phyloP scores from a whole-genome alignment of 495 filamentous ascomycete species.

The Neurospora pannonica region DNA sequence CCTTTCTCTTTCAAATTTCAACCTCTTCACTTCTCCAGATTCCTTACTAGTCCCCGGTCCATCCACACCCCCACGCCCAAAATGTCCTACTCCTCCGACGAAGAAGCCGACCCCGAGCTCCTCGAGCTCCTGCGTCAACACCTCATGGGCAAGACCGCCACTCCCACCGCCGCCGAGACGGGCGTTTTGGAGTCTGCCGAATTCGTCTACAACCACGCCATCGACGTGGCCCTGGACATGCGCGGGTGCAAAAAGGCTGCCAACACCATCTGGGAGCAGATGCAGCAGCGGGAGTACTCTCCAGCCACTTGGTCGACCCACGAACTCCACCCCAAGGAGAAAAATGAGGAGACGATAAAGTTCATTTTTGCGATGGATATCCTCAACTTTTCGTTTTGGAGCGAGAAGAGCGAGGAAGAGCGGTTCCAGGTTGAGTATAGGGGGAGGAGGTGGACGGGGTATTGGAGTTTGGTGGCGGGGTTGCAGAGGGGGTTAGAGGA shows the following conservation, averaged over 20 bases:
- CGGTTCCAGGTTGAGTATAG: slow-evolving; percentile 74
- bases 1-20: background rate
- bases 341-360: slow-evolving; percentile 66
- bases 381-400: slow-evolving; percentile 93
- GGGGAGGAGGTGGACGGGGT: slow-evolving; percentile 79
- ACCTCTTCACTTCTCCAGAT: no score
- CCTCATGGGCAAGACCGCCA: slow-evolving; percentile 45
- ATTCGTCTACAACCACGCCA: slow-evolving; percentile 83
- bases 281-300: slow-evolving; percentile 77
- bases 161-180: slow-evolving; percentile 48
- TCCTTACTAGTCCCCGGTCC: background rate
- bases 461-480: slow-evolving; percentile 86
- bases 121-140: slow-evolving; percentile 79
- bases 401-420: slow-evolving; percentile 45
- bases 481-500: slow-evolving; percentile 85
- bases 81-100: slow-evolving; percentile 88
- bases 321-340: slow-evolving; percentile 78
- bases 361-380: slow-evolving; percentile 97
- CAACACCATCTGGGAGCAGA: slow-evolving; percentile 61
- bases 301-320: slow-evolving; percentile 78
- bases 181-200: slow-evolving; percentile 75
- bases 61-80: slow-evolving; percentile 3
- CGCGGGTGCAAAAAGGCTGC: slow-evolving; percentile 72
- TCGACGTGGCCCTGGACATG: slow-evolving; percentile 82
- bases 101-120: slow-evolving; percentile 81